Evolutionary conservation across 1,139 yeast species (phyloP).

Genomic region (Kazachstania sp.): DNA sequence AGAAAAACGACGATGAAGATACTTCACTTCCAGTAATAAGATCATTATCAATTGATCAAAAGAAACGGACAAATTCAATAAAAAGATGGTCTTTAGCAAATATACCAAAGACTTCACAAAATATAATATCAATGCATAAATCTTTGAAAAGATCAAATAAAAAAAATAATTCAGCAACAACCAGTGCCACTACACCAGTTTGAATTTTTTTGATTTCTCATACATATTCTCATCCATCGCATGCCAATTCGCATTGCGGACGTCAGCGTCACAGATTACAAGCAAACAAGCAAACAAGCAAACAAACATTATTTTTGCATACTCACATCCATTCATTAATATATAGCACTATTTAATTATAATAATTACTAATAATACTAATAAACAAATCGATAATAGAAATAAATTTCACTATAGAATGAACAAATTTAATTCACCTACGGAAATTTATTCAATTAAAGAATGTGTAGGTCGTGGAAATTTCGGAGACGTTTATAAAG

Average conservation of each 20-base stretch:
- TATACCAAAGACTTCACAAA: conserved; percentile 16
- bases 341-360: background rate
- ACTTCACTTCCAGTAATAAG: background rate
- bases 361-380: background rate
- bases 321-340: too few species aligned
- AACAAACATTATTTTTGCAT: too few species aligned
- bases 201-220: too few species aligned
- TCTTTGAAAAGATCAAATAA: conserved; percentile 11
- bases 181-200: background rate
- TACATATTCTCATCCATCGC: too few species aligned
- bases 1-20: too few species aligned
- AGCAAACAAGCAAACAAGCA: too few species aligned
- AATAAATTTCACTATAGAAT: too few species aligned
- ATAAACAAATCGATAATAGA: too few species aligned
- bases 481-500: conserved; percentile 80
- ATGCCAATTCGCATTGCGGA: too few species aligned
- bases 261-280: too few species aligned
- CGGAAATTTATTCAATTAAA: conserved; percentile 35
- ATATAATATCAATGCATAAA: conserved; percentile 15
- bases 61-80: conserved; percentile 5
- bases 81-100: conserved; percentile 16
- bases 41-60: background rate
- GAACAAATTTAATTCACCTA: conserved; percentile 18
- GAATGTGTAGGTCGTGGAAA: conserved; percentile 75
- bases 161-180: background rate